Evolutionary conservation across 2,329 filamentous ascomycete genomes (phyloP), one percentile per base, ranked within the genome.

Genomic region (Pezicula carpinea): DNA sequence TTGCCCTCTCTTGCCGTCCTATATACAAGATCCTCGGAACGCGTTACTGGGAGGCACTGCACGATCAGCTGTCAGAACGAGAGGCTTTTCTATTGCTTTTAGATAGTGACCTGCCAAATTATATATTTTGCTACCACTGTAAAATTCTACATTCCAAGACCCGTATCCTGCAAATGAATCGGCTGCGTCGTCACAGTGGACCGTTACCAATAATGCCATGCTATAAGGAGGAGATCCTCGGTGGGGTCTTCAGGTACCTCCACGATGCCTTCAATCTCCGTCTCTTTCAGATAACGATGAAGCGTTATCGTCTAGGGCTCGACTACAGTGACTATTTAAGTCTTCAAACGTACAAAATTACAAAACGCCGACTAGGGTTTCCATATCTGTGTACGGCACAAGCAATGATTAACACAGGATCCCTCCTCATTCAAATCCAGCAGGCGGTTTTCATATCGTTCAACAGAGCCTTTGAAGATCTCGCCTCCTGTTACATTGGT

Each of bases 81-180:
- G 32, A 23, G 47, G 43, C 35, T 31, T 46, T 29, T 4, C 26
- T 29, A 29, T 8, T 3, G 10, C 26, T 29, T 3, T 11, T 29
- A 11, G 26, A 29, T 10, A 13, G 26, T 10, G 26, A 29, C 26
- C 44, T 40, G 29, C 47, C 44, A 23, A 39, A 39, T 35, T 45
- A 51, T 43, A 34, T 51, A 34, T 45, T 43, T 39, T 51, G 49
- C 45, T 51, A 51, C 39, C 49, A 51, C 49, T 51, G 45, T 45
- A 36, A 31, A 23, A 33, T 51, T 13, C 49, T 51, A 38, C 45
- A 51, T 46, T n/a, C n/a, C n/a, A n/a, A n/a, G n/a, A n/a, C n/a
- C n/a, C n/a, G n/a, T n/a, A n/a, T n/a, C n/a, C 19, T 48, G 33
- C 43, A 45, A 43, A 35, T 10, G 4, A 43, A 36, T 45, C 22